These are phyloP conservation scores for Volvox reticuliferus DNA, from an alignment of 139 green algal genomes.

Conservation along the genomic window DNA sequence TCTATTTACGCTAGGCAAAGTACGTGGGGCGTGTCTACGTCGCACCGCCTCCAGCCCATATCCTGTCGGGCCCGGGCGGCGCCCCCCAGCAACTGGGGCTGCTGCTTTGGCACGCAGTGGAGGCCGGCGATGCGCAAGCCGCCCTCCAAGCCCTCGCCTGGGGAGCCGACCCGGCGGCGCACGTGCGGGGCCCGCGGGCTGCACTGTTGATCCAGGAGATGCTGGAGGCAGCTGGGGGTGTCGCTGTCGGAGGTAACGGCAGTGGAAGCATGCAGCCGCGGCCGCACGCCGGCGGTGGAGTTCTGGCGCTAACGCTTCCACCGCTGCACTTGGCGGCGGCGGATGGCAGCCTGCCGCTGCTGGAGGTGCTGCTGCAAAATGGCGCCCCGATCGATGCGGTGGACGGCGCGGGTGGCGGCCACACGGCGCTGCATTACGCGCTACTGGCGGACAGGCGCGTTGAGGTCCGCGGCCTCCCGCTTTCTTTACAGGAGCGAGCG, in stretches of 20 bases:
- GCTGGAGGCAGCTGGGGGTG: neutral
- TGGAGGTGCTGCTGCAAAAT: slow-evolving; percentile 63
- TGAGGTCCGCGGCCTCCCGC: neutral
- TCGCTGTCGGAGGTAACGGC: neutral
- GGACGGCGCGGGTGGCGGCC: slow-evolving; percentile 56
- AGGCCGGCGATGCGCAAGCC: slow-evolving; percentile 22
- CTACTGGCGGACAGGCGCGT: slow-evolving; percentile 55
- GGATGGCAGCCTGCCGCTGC: slow-evolving; percentile 24
- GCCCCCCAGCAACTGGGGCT: slow-evolving; percentile 20
- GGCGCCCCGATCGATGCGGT: slow-evolving; percentile 54
- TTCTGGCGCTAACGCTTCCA: slow-evolving; percentile 37
- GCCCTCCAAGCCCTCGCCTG: slow-evolving; percentile 61
- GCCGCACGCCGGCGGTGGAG: slow-evolving; percentile 16
- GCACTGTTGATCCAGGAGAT: slow-evolving; percentile 39
- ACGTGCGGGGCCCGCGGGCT: slow-evolving; percentile 8
- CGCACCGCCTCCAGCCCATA: neutral
- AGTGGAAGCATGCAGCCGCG: slow-evolving; percentile 26
- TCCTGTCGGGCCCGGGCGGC: slow-evolving; percentile 29
- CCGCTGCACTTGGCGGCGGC: slow-evolving; percentile 47
- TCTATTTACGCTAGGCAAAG: slow-evolving; percentile 47
- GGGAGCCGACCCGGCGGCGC: slow-evolving; percentile 52
- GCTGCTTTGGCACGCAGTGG: slow-evolving; percentile 59
- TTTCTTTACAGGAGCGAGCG: too few species aligned
- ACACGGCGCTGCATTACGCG: slow-evolving; percentile 68
- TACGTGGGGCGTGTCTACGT: slow-evolving; percentile 54